Evolutionary conservation across 1,284 basidiomycete species (phyloP), one percentile per base, ranked within the genome.

Genomic region (Puccinia hordei): DNA sequence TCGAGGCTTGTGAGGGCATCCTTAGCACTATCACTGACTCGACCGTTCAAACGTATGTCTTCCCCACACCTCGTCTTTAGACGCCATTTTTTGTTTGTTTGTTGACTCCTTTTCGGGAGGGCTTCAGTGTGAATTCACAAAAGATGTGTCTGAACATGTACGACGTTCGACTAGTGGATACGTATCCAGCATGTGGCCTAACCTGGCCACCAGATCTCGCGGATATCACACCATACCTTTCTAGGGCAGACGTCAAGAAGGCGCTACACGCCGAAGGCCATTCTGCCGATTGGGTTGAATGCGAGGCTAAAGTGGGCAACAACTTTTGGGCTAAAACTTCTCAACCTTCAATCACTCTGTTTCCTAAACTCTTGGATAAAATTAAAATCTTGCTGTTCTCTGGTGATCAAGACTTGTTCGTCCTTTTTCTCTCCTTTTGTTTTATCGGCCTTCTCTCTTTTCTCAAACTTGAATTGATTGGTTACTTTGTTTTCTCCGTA

Each of bases 351-450:
- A 90, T 96, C 79, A 89, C 89, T 1, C 87, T 97, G 53, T 85
- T 99, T 0, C 96, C 97, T 0, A 87, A 88, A 2, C 87, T 99
- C 4, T 87, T 98, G 41, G 89, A 90, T 81, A 90, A 89, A 73
- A 90, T 98, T 30, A 91, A 91, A 0, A 89, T 98, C n/a, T 85
- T 99, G 84, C 88, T 99, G 72, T 99, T 98, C 84, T 94, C 91
- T 0, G 96, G 96, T 19, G 95, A 96, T 85, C 92, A 98, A 86
- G 96, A 99, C 86, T 88, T 96, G 73, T 96, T 98, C 82, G 99
- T 95, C 87, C 80, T 82, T 71, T 59, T 17, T 55, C 17, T 30
- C 55, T 10, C 22, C 41, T 81, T 65, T 12, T 10, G 6, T 19
- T 38, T 22, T 68, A 65, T 46, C 19, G 19, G 81, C 51, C 0